Conservation (phyloP, 2,329 filamentous ascomycete genomes). For the Ophiostoma triangulosporum region DNA sequence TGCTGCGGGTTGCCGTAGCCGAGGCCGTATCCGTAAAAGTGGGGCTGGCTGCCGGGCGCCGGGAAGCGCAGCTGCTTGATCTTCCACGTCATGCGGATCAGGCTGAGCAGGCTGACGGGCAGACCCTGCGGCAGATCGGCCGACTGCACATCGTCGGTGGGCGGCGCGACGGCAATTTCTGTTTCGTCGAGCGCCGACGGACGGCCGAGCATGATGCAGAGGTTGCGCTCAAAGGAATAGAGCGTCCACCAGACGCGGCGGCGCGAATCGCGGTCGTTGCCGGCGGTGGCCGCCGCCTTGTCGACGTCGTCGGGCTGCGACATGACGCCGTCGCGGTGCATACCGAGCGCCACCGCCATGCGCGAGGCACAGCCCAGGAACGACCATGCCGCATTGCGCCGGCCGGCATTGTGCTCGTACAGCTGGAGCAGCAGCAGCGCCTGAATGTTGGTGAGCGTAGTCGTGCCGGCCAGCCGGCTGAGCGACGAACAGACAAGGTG, state of each 20-base stretch:
- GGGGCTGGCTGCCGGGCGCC: constrained; percentile 1
- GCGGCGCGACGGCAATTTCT: constrained; percentile 20
- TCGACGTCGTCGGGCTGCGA: neutral
- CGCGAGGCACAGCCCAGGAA: constrained; percentile 28
- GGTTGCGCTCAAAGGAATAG: constrained; percentile 25
- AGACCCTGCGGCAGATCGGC: constrained; percentile 9
- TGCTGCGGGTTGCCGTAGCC: neutral
- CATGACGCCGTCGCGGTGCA: constrained; percentile 22
- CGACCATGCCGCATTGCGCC: constrained; percentile 28
- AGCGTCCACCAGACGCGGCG: constrained; percentile 23
- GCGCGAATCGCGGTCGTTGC: constrained; percentile 18
- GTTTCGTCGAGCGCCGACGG: constrained; percentile 28
- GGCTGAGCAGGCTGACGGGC: constrained; percentile 4
- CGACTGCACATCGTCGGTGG: constrained; percentile 18
- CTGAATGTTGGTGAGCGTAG: constrained; percentile 27
- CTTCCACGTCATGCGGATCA: constrained; percentile 11
- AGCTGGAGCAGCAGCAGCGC: constrained; percentile 28
- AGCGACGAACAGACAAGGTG: constrained; percentile 10
- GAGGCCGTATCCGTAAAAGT: neutral
- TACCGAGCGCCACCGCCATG: constrained; percentile 29
- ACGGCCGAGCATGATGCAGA: constrained; percentile 24
- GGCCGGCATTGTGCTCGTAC: constrained; percentile 31
- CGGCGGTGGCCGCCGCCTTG: neutral
- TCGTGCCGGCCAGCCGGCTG: constrained; percentile 10
- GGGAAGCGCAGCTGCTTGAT: constrained; percentile 12